Evolutionary conservation across 768 basidiomycete species (phyloP).

Genomic region (Trametes maxima): DNA sequence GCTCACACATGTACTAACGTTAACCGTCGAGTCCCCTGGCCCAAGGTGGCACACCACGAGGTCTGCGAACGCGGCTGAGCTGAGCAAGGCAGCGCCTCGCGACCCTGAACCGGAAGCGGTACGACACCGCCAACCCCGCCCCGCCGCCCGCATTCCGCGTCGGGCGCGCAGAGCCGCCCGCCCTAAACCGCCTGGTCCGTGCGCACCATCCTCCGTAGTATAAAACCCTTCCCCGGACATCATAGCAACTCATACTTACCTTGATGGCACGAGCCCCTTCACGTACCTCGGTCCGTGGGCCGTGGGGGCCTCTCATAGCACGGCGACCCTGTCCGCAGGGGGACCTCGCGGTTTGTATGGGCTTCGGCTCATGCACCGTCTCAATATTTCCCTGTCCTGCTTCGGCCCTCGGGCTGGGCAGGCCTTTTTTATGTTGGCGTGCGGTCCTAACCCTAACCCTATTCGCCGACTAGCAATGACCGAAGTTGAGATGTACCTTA

Average conservation of each 20-base stretch:
- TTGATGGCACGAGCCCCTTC: constrained; percentile 41
- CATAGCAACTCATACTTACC: constrained; percentile 36
- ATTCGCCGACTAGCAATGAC: not conserved
- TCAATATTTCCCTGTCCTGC: constrained; percentile 49
- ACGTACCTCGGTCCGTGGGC: constrained; percentile 40
- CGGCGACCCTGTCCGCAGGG: constrained; percentile 59
- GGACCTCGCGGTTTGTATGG: constrained; percentile 47
- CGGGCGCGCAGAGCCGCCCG: not conserved
- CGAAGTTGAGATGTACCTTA: no score
- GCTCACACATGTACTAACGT: no score
- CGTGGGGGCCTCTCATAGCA: constrained; percentile 47
- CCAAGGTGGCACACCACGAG: no score
- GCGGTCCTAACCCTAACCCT: constrained; percentile 2
- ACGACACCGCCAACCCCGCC: not conserved
- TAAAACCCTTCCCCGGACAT: constrained; percentile 9
- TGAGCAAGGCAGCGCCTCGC: not conserved
- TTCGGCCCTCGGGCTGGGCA: constrained; percentile 56
- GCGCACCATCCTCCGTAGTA: constrained; percentile 3
- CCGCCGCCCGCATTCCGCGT: not conserved
- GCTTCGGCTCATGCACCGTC: constrained; percentile 49
- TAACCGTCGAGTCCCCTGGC: no score
- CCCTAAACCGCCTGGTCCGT: constrained; percentile 26
- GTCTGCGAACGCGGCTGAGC: no score
- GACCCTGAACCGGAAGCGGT: not conserved
- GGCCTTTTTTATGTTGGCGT: constrained; percentile 38